Base-by-base conservation (phyloP, 495 filamentous ascomycete genomes). In the Trichoderma gamsii region DNA sequence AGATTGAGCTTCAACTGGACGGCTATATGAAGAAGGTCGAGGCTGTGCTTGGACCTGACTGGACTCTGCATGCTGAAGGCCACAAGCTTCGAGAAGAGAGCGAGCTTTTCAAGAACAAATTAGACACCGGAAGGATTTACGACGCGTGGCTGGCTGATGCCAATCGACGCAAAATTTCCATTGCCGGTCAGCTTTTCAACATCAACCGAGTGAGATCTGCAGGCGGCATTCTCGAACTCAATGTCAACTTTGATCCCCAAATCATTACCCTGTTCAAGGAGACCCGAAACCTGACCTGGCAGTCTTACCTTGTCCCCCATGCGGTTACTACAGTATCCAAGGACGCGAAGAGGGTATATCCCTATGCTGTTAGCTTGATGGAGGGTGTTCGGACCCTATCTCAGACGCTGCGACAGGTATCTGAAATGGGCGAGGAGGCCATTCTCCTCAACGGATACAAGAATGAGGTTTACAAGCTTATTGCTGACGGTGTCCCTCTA, bases 191-290 rank as follows among this genome's bases (percentile, higher is more conserved):
- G 21, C 85, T 99, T 7, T 99, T 99, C 79, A 89, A 88, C 70
- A 93, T 99, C 72, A 87, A 83, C 65, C 89, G 88, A 72, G 94
- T 96, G 71, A 87, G 95, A 63, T 89, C 93, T 4, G 88, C 91
- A 5, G 93, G 92, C 68, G 95, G 97, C 74, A 84, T 84, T 11
- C 76, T 97, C 44, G 93, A 98, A 76, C 84, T 99, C 18, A 86
- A 84, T 5, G 92, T 99, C 73, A 99, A 98, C 76, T 99, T 99
- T 69, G 93, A 99, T 77, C 87, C 91, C 11, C 94, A 98, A 73
- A 90, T 98, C 69, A 99, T 98, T 76, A 91, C 92, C 0, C 79
- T 99, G 41, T 99, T 98, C 83, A 99, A 99, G 74, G 95, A 99
- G 79, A 96, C 97, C n/a, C 87, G 95, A 32, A 98, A 98, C 72